A percentile compares a stretch with the other conserved stretches of the same genome.
Evolutionary conservation across 768 basidiomycete genomes (phyloP).

Genomic region (Bullera alba): DNA sequence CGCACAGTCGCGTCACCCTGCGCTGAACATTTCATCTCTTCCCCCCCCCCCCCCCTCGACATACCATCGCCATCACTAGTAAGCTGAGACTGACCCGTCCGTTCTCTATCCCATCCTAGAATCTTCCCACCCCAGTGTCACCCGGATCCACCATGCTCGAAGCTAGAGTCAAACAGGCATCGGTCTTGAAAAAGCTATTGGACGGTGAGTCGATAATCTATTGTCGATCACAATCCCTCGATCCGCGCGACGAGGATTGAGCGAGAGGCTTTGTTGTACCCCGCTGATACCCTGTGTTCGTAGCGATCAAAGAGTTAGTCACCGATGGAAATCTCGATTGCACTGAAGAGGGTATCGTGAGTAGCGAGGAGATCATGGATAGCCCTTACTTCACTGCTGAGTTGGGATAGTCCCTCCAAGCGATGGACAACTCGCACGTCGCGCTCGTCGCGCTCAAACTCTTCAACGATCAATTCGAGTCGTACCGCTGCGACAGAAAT

Average conservation of each 20-base stretch:
- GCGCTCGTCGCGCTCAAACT: slow-evolving; percentile 88
- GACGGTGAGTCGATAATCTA: slow-evolving; percentile 59
- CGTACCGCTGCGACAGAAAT: slow-evolving; percentile 88
- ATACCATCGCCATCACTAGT: too few species aligned
- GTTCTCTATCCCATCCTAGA: too few species aligned
- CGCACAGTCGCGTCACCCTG: too few species aligned
- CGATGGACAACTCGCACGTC: slow-evolving; percentile 99
- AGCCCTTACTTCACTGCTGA: background rate
- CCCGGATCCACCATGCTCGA: slow-evolving; percentile 50
- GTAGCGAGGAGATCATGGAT: slow-evolving; percentile 29
- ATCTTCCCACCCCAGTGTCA: too few species aligned
- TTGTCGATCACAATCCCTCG: background rate
- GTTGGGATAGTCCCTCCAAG: slow-evolving; percentile 68
- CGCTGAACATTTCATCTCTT: background rate
- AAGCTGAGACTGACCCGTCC: too few species aligned
- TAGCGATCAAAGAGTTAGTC: slow-evolving; percentile 95
- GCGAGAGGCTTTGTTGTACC: too few species aligned
- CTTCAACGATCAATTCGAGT: slow-evolving; percentile 64
- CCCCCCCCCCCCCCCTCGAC: background rate
- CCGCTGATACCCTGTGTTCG: slow-evolving; percentile 4
- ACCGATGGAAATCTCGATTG: slow-evolving; percentile 97
- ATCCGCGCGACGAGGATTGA: slow-evolving; percentile 4
- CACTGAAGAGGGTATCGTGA: slow-evolving; percentile 83
- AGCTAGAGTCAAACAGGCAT: slow-evolving; percentile 82
- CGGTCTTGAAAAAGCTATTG: slow-evolving; percentile 81